Conservation (phyloP, 2,329 filamentous ascomycete species). For the Cercospora zeae-maydis region DNA sequence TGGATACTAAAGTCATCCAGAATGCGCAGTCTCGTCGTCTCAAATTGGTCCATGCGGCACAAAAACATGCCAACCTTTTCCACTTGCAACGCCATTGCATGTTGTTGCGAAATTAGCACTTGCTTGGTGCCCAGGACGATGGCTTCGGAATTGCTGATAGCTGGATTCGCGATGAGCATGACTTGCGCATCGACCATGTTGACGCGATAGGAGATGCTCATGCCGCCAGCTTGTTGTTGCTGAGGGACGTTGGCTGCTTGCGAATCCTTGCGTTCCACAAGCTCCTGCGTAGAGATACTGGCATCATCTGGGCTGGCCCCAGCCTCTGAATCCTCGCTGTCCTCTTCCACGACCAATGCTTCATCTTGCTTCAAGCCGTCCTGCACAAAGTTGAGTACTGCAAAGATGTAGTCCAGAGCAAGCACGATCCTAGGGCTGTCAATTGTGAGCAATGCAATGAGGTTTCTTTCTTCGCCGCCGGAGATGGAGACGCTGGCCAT, state of each 20-base stretch:
- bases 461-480: slow-evolving; percentile 71
- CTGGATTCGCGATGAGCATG: slow-evolving; percentile 91
- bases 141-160: slow-evolving; percentile 85
- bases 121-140: slow-evolving; percentile 95
- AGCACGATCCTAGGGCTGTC: slow-evolving; percentile 95
- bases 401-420: slow-evolving; percentile 91
- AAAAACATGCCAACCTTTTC: slow-evolving; percentile 97
- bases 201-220: slow-evolving; percentile 80
- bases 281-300: slow-evolving; percentile 33
- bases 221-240: slow-evolving; percentile 46
- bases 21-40: slow-evolving; percentile 83
- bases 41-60: slow-evolving; percentile 97
- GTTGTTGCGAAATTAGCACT: slow-evolving; percentile 85
- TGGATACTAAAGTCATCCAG: slow-evolving; percentile 95
- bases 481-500: slow-evolving; percentile 97
- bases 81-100: slow-evolving; percentile 88
- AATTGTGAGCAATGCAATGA: slow-evolving; percentile 89
- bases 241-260: slow-evolving; percentile 33
- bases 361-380: slow-evolving; percentile 59
- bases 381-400: slow-evolving; percentile 77
- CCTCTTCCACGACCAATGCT: slow-evolving; percentile 60
- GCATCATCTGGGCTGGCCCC: slow-evolving; percentile 50
- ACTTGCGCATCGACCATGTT: slow-evolving; percentile 96
- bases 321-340: slow-evolving; percentile 46
- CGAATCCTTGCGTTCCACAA: slow-evolving; percentile 26